Base-by-base conservation (phyloP, 2,329 filamentous ascomycete species). In the Hypoxylon sp. region DNA sequence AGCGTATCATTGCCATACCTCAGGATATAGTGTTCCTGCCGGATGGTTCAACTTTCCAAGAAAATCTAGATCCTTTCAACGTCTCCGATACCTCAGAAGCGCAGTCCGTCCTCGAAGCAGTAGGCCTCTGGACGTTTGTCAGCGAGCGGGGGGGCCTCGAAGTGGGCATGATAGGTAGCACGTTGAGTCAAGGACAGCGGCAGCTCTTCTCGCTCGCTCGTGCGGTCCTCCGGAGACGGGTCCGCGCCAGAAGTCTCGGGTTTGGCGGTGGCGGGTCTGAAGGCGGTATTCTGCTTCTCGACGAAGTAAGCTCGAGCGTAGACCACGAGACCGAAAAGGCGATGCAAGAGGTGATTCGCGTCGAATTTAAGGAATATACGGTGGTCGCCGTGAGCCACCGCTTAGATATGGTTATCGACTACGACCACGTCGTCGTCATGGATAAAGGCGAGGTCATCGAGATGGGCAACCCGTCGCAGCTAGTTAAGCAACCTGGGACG, bases 151-250 rank as follows among this genome's bases (percentile, higher is more conserved):
- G 76, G 5, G 75, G 77, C 2, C 66, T 78, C 2, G 67, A 71
- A 0, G 69, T 73, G 3, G 68, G 63, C 13, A 80, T 87, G 59
- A 81, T 80, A 22, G 76, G 80, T 3, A 76, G 81, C 13, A 81
- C 81, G 62, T 74, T 86, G 3, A 84, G 82, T n/a, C 82, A 84
- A 64, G 88, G 87, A 0, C 87, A 90, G 73, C 50, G 67, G 17
- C 75, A 78, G 58, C 72, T 78, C 10, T 73, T 78, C 48, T 73
- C 72, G 5, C 74, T 77, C 0, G 70, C 64, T 0, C 74, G 76
- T 5, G 75, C 76, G 1, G 61, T 78, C 1, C 67, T 79, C 6
- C 63, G 77, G 26, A 68, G 76, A 29, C 71, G 74, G 0, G 37
- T 75, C 3, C 73, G 74, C 6, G 69, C 72, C 10, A 67, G 71